These are phyloP conservation scores for Vitellaria paradoxa DNA, from an alignment of 179 eudicot genomes.

Conservation along the genomic window DNA sequence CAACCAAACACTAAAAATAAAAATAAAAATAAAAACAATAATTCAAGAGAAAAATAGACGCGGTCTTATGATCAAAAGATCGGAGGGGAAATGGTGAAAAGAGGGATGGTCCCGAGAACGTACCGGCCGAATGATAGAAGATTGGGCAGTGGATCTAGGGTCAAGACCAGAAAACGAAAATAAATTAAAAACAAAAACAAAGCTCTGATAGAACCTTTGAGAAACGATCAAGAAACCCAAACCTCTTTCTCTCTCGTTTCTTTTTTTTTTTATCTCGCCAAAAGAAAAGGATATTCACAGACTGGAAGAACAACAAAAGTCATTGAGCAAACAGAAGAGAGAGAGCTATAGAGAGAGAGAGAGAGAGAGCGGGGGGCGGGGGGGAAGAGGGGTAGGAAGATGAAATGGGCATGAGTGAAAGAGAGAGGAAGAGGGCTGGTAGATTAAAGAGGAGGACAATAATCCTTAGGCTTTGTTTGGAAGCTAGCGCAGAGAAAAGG, in stretches of 20 bases:
- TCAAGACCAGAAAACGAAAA: conserved; percentile 23
- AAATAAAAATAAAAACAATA: conserved; percentile 11
- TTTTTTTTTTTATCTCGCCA: neutral
- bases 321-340: conserved; percentile 11
- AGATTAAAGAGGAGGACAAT: no score
- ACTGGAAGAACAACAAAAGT: conserved; percentile 12
- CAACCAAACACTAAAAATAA: neutral
- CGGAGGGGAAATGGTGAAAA: neutral
- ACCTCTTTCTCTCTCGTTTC: conserved; percentile 11
- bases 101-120: neutral
- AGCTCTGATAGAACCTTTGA: neutral
- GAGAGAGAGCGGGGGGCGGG: neutral
- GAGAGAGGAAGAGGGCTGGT: no score
- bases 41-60: conserved; percentile 3
- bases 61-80: conserved; percentile 19
- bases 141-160: conserved; percentile 25
- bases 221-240: conserved; percentile 16
- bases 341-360: conserved; percentile 9
- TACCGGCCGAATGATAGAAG: neutral
- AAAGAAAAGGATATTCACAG: conserved; percentile 21
- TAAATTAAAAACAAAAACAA: neutral
- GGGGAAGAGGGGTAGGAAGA: no score
- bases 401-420: no score
- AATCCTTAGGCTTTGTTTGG: no score
- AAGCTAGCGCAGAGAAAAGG: no score